Evolutionary conservation across 2,329 filamentous ascomycete genomes (phyloP).

Genomic region (Podosphaera leucotricha): DNA sequence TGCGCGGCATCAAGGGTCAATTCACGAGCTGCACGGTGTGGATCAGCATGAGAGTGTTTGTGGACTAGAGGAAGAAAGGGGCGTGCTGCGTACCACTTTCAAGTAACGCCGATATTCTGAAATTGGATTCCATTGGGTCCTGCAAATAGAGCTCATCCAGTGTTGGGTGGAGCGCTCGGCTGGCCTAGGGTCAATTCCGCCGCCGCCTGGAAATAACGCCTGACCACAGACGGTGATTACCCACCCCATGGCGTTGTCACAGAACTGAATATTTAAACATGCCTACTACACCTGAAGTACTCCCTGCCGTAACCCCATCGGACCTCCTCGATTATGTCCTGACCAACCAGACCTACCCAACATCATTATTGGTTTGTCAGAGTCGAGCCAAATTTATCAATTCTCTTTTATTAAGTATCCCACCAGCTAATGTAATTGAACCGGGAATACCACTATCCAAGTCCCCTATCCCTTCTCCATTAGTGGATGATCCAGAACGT

Average conservation of each 20-base stretch:
- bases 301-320: slow-evolving; percentile 27
- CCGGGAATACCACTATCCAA: neutral
- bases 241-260: too few species aligned
- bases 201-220: too few species aligned
- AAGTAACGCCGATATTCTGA: slow-evolving; percentile 76
- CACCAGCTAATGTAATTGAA: slow-evolving; percentile 4
- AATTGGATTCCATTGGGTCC: slow-evolving; percentile 70
- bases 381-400: slow-evolving; percentile 39
- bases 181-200: too few species aligned
- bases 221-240: too few species aligned
- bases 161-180: too few species aligned
- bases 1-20: slow-evolving; percentile 93
- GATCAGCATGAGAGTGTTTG: slow-evolving; percentile 1
- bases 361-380: slow-evolving; percentile 49
- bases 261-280: too few species aligned
- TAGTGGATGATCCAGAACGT: neutral
- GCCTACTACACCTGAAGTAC: slow-evolving; percentile 19
- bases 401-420: slow-evolving; percentile 28
- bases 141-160: too few species aligned
- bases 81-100: slow-evolving; percentile 50
- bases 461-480: too few species aligned
- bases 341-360: slow-evolving; percentile 27
- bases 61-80: neutral
- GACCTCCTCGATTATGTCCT: slow-evolving; percentile 44
- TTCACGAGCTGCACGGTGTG: slow-evolving; percentile 48